Conservation (phyloP, 2,329 filamentous ascomycete genomes). For the Botrytis hyacinthi region DNA sequence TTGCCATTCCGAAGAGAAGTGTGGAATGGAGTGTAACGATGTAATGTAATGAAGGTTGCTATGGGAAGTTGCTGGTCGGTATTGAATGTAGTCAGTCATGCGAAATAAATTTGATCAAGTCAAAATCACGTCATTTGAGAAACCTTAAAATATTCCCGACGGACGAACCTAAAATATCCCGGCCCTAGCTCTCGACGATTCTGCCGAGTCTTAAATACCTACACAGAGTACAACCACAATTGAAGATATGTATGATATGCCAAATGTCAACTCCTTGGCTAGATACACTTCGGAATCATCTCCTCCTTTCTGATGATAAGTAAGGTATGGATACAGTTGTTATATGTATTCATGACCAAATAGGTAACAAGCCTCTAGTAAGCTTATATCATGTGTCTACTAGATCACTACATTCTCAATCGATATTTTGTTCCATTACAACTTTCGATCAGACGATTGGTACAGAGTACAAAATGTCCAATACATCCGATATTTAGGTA, state of each 20-base stretch:
- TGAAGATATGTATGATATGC: background rate
- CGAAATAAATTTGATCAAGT: background rate
- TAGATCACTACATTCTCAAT: no score
- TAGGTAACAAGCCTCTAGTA: background rate
- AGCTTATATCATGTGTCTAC: no score
- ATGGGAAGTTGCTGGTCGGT: background rate
- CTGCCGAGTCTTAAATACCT: no score
- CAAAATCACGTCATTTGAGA: background rate
- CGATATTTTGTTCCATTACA: no score
- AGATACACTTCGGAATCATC: background rate
- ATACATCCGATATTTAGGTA: no score
- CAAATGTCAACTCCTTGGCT: background rate
- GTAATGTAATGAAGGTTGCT: background rate
- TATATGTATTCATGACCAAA: background rate
- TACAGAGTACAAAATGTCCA: no score
- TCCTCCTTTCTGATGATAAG: background rate
- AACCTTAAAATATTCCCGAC: no score
- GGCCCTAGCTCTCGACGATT: background rate
- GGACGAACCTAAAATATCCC: background rate
- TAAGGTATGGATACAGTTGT: background rate
- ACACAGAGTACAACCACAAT: background rate
- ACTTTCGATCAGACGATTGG: no score
- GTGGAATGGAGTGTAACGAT: background rate
- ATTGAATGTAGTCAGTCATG: background rate
- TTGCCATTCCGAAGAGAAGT: background rate